Conservation (phyloP, 768 basidiomycete genomes). For the Lentinula raphanica region DNA sequence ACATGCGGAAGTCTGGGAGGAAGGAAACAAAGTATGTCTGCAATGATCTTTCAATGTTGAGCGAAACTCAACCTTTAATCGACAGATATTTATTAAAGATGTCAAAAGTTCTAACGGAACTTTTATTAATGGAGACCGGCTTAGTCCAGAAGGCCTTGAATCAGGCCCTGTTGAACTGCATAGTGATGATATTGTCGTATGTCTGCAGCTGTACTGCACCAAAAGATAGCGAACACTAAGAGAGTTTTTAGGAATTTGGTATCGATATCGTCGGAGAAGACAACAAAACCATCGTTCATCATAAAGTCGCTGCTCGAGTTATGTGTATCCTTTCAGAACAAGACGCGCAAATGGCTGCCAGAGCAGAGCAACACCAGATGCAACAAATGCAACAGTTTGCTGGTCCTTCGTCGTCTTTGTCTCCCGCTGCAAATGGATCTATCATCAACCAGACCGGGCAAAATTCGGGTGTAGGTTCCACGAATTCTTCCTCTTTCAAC, state of each 20-base stretch:
- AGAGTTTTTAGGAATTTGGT: constrained; percentile 78
- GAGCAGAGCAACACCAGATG: constrained; percentile 62
- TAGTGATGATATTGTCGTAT: constrained; percentile 90
- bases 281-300: constrained; percentile 96
- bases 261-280: constrained; percentile 99
- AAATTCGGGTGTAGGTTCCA: constrained; percentile 14
- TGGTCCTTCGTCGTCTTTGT: constrained; percentile 17
- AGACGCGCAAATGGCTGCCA: constrained; percentile 72
- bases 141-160: constrained; percentile 85
- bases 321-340: constrained; percentile 84
- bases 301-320: constrained; percentile 95
- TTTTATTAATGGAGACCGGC: constrained; percentile 93
- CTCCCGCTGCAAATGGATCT: constrained; percentile 11
- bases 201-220: constrained; percentile 25
- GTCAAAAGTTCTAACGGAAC: constrained; percentile 98
- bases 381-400: constrained; percentile 38
- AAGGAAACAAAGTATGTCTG: constrained; percentile 66
- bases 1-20: constrained; percentile 99
- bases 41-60: not conserved
- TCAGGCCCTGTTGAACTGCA: constrained; percentile 92
- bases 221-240: not conserved
- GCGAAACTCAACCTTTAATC: not conserved
- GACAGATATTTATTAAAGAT: constrained; percentile 94
- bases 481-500: constrained; percentile 28
- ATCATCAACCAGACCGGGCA: constrained; percentile 17